A percentile compares a stretch with the other conserved stretches of the same genome.
These are phyloP conservation scores for Thraustochytrium sp. DNA, from an alignment of 352 stramenopile genomes.

Conservation along the genomic window DNA sequence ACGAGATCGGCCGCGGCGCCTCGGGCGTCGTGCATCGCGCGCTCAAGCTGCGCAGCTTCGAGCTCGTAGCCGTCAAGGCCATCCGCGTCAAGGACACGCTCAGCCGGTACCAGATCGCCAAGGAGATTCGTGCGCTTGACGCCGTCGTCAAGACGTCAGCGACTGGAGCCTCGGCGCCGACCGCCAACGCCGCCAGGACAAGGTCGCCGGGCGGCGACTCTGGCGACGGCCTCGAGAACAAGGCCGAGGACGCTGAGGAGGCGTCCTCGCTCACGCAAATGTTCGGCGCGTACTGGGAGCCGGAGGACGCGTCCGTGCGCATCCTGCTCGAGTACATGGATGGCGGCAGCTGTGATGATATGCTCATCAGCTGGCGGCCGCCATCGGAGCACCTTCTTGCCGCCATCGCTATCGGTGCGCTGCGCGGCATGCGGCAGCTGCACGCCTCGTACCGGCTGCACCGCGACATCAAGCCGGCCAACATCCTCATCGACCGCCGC, in stretches of 20 bases:
- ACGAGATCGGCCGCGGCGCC: constrained; percentile 23
- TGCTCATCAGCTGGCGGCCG: constrained; percentile 56
- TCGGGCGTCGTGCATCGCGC: not conserved
- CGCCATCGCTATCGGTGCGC: constrained; percentile 19
- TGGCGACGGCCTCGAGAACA: not conserved
- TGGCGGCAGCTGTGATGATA: constrained; percentile 82
- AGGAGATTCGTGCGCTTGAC: constrained; percentile 39
- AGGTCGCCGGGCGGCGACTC: not conserved
- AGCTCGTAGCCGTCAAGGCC: constrained; percentile 18
- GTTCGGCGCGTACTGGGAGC: constrained; percentile 82
- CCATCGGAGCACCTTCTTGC: not conserved
- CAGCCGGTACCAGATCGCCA: not conserved
- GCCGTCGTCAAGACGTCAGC: not conserved
- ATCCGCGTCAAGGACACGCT: not conserved
- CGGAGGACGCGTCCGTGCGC: constrained; percentile 76
- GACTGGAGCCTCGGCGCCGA: not conserved
- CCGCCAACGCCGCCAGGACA: not conserved
- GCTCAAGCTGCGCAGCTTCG: constrained; percentile 7
- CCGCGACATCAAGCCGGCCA: constrained; percentile 93
- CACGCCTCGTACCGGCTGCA: constrained; percentile 84
- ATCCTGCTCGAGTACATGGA: constrained; percentile 94
- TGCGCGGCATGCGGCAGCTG: constrained; percentile 71
- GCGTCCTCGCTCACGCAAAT: not conserved
- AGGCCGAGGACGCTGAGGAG: not conserved
- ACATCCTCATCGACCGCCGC: constrained; percentile 82